Evolutionary conservation across 1,284 basidiomycete genomes (phyloP), one percentile per base, ranked within the genome.

Genomic region (Cystobasidium slooffiae): DNA sequence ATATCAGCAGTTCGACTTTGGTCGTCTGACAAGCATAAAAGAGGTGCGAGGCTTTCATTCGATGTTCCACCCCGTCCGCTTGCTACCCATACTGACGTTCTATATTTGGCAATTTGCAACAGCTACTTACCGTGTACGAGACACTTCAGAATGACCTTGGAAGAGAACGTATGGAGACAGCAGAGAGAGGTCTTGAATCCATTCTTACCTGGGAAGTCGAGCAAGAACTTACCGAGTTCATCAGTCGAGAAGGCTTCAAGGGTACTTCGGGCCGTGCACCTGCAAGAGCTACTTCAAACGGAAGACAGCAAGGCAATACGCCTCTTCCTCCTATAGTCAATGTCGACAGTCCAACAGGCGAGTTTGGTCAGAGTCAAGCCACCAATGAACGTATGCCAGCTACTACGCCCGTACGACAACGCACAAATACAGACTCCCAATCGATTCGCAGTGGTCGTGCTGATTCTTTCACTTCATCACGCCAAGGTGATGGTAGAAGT

Each of bases 121-220:
- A 73, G 70, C 61, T 73, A 22, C 62, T 73, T n/a, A 73, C 70
- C 12, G 51, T 51, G 18, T 73, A 55, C 44, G 70, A 73, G 49
- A 73, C 70, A 8, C 70, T 73, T 6, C 70, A 66, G 43, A 73
- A 73, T 39, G 70, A 73, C 41, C 70, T 73, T 37, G 70, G 70
- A n/a, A 53, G 70, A 20, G 70, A 73, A 44, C 62, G 70, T 37
- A 73, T 73, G 70, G 70, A 73, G 44, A 22, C 46, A 20, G 70
- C 70, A 37, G 70, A 73, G 41, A 46, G 70, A 22, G 70, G 70
- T n/a, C 37, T 73, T 2, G 70, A 49, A 16, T 37, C 52, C 10
- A 59, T 66, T 20, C 70, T 73, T 31, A 58, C 56, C 10, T 73
- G 70, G 70, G 70, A 73, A 58, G 52, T 66, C 20, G 70, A 66